phyloP scores from a whole-genome alignment of 2,329 filamentous ascomycete genomes.

The Fusarium acutatum region DNA sequence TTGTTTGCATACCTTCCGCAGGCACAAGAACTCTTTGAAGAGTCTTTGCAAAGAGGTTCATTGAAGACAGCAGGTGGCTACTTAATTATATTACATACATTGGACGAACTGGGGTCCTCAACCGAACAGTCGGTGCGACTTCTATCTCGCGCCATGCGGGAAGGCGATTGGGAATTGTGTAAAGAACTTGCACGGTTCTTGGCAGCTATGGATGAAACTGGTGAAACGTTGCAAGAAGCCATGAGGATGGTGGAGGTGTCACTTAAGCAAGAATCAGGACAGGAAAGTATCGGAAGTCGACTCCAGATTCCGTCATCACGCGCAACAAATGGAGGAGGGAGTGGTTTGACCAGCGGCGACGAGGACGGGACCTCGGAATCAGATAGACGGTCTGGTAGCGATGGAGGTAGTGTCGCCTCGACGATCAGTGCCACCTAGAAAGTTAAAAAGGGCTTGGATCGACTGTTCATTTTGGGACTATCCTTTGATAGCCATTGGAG shows the following conservation, averaged over 20 bases:
- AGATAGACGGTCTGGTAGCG: slow-evolving; percentile 49
- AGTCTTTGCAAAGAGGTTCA: slow-evolving; percentile 83
- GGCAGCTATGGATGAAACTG: slow-evolving; percentile 88
- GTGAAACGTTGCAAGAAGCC: slow-evolving; percentile 78
- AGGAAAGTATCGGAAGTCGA: slow-evolving; percentile 41
- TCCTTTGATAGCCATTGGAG: slow-evolving; percentile 13
- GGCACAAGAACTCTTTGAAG: slow-evolving; percentile 91
- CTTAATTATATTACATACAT: slow-evolving; percentile 90
- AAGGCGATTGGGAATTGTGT: slow-evolving; percentile 94
- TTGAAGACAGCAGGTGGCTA: slow-evolving; percentile 97
- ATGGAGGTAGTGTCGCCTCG: slow-evolving; percentile 50
- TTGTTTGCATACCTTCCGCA: slow-evolving; percentile 92
- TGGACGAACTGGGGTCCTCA: slow-evolving; percentile 73
- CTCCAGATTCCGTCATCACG: slow-evolving; percentile 46
- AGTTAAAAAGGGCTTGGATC: neutral
- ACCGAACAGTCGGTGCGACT: slow-evolving; percentile 83
- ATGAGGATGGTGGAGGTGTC: slow-evolving; percentile 67
- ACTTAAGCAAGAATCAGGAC: slow-evolving; percentile 43
- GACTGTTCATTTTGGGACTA: slow-evolving; percentile 1
- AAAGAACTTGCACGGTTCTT: slow-evolving; percentile 95
- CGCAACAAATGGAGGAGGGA: slow-evolving; percentile 44
- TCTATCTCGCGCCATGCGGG: slow-evolving; percentile 80
- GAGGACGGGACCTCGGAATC: slow-evolving; percentile 48
- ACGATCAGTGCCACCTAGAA: slow-evolving; percentile 41
- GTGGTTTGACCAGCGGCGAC: slow-evolving; percentile 43